Base-by-base conservation (phyloP, 768 basidiomycete species). In the Boletus vinaceobasis region DNA sequence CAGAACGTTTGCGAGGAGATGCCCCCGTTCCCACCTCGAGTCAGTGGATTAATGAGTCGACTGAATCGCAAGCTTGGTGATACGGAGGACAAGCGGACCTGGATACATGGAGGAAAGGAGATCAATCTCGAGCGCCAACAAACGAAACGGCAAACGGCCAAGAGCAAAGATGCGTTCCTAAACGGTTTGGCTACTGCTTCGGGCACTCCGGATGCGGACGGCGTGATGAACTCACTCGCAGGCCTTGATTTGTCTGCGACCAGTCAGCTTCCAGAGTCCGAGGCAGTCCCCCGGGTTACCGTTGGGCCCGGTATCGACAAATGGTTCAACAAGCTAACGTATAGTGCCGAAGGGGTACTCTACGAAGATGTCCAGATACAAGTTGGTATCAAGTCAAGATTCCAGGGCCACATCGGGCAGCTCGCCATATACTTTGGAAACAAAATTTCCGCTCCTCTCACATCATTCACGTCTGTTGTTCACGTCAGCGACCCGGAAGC, bases 1-100 rank as follows among this genome's bases (percentile, higher is more conserved):
- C 90, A 94, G 67, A 91, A 92, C 58, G 84, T 98, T 14, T 98
- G 95, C 69, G 97, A 98, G 70, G 97, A 98, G 73, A 98, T 99
- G 87, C 97, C 97, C 1, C 94, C 96, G 5, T 99, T 97, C 79
- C 95, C 96, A 4, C 90, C 96, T 49, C 84, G 97, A 44, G 90
- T 93, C 60, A 96, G 93, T 55, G 88, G 95, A 2, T 77, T 99
- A 8, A 77, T 97, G 47, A 90, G 84, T 44, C 81, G 93, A 46
- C 74, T 99, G 38, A 90, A 96, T 69, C 87, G 85, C 66, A 96
- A 95, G 67, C 88, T 91, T 35, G 88, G 86, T 6, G 91, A 93
- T 61, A 90, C 90, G n/a, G 91, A 92, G 57, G 94, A 98, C 71
- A 96, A 95, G 73, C 80, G 94, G 51, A 94, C 89, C 0, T 98